Evolutionary conservation across 2,329 filamentous ascomycete genomes (phyloP).

Genomic region (Penicillium sp.): DNA sequence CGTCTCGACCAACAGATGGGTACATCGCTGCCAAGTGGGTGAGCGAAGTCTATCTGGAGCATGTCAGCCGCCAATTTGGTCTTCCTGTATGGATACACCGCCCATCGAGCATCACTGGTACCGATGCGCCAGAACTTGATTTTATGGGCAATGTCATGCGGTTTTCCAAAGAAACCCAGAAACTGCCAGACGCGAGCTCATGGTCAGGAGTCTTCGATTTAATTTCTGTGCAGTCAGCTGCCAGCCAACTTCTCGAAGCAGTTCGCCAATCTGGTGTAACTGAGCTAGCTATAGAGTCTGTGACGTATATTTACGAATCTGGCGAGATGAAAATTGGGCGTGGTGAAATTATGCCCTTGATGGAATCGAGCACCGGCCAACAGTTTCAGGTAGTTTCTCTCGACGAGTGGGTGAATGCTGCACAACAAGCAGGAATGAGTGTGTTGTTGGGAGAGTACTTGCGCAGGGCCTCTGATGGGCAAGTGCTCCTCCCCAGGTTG

Average conservation of each 20-base stretch:
- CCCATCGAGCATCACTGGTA: conserved; percentile 23
- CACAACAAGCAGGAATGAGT: conserved; percentile 23
- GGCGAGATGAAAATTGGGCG: conserved; percentile 17
- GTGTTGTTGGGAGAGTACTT: conserved; percentile 18
- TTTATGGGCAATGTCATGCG: conserved; percentile 23
- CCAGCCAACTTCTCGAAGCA: conserved; percentile 12
- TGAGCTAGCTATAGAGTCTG: neutral
- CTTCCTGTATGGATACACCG: conserved; percentile 34
- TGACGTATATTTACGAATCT: conserved; percentile 14
- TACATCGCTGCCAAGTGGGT: conserved; percentile 44
- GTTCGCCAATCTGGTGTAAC: conserved; percentile 7
- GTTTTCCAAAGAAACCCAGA: conserved; percentile 14
- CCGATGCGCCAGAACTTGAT: conserved; percentile 19
- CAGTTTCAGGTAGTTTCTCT: conserved; percentile 14
- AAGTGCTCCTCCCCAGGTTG: conserved; percentile 17
- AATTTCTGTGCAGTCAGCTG: conserved; percentile 20
- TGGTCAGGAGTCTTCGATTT: conserved; percentile 23
- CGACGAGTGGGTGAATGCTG: conserved; percentile 16
- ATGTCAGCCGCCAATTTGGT: conserved; percentile 9
- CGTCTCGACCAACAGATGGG: conserved; percentile 31
- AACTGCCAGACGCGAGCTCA: conserved; percentile 13
- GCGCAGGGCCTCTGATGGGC: conserved; percentile 14
- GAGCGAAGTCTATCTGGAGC: conserved; percentile 39
- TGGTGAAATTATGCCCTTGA: conserved; percentile 16
- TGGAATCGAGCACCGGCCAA: conserved; percentile 12